phyloP scores from a whole-genome alignment of 2,329 filamentous ascomycete species.

The Aspergillus sergii region DNA sequence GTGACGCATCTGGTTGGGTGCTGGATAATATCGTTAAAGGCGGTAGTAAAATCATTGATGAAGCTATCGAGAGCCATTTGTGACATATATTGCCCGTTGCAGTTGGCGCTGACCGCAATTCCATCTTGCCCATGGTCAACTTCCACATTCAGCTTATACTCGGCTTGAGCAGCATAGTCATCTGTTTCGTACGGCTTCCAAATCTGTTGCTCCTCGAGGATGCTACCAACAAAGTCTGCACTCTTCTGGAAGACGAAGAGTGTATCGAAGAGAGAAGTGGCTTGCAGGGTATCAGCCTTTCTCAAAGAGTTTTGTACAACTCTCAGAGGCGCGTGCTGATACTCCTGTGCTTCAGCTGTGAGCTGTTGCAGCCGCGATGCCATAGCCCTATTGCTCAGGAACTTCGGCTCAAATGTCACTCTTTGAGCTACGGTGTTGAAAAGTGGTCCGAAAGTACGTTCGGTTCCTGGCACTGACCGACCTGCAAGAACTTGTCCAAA shows the following conservation, averaged over 20 bases:
- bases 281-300: slow-evolving; percentile 33
- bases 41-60: slow-evolving; percentile 21
- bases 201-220: slow-evolving; percentile 22
- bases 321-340: slow-evolving; percentile 56
- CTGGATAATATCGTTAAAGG: slow-evolving; percentile 32
- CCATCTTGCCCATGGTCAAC: slow-evolving; percentile 28
- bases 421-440: slow-evolving; percentile 59
- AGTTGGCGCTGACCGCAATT: slow-evolving; percentile 24
- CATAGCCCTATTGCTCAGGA: slow-evolving; percentile 44
- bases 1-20: slow-evolving; percentile 28
- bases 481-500: slow-evolving; percentile 58
- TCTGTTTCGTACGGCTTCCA: slow-evolving; percentile 27
- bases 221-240: slow-evolving; percentile 16
- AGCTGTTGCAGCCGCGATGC: slow-evolving; percentile 49
- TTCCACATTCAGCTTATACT: slow-evolving; percentile 36
- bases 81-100: slow-evolving; percentile 26
- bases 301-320: slow-evolving; percentile 52
- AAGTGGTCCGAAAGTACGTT: slow-evolving; percentile 54
- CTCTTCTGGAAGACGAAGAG: slow-evolving; percentile 57
- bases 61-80: slow-evolving; percentile 22
- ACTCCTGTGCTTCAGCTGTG: slow-evolving; percentile 47
- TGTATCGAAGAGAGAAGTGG: slow-evolving; percentile 48
- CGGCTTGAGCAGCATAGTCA: slow-evolving; percentile 25
- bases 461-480: slow-evolving; percentile 51
- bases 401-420: slow-evolving; percentile 33